Percentiles rank a stretch among this genome's conserved stretches.
Conservation (phyloP, 2,329 filamentous ascomycete genomes). For the Cytospora leucostoma region DNA sequence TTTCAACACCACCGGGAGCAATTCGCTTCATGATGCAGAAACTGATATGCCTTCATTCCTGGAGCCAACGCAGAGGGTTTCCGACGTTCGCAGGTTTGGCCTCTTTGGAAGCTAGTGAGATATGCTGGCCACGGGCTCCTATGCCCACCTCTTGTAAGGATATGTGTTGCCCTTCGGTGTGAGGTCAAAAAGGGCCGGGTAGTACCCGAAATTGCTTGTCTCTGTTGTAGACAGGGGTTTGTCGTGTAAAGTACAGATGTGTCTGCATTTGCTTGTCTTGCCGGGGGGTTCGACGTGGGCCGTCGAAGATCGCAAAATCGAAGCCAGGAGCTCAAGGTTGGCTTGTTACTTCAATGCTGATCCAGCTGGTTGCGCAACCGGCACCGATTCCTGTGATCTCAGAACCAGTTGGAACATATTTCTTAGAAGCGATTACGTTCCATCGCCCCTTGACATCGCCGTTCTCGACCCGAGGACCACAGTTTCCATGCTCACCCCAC, state of each 20-base stretch:
- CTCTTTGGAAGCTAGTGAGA: slow-evolving; percentile 33
- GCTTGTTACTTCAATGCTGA: slow-evolving; percentile 49
- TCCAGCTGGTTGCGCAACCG: slow-evolving; percentile 90
- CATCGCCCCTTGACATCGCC: slow-evolving; percentile 70
- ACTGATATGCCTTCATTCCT: slow-evolving; percentile 43
- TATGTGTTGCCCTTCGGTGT: background rate
- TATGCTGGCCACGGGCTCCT: background rate
- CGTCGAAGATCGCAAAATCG: background rate
- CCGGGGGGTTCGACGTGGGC: background rate
- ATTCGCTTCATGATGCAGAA: slow-evolving; percentile 1
- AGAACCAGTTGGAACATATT: slow-evolving; percentile 52
- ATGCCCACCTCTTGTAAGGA: background rate
- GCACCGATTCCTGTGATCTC: slow-evolving; percentile 67
- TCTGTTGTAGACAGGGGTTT: background rate
- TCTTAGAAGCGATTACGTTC: slow-evolving; percentile 65
- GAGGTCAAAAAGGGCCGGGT: background rate
- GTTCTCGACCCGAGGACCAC: slow-evolving; percentile 66
- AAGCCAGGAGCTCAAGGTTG: slow-evolving; percentile 17
- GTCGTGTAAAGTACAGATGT: background rate
- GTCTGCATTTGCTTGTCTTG: background rate
- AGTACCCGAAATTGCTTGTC: background rate
- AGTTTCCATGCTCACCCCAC: slow-evolving; percentile 98
- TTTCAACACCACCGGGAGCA: slow-evolving; percentile 28
- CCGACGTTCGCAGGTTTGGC: slow-evolving; percentile 58
- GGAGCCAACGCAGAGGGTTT: slow-evolving; percentile 73